Conservation (phyloP, 306 rosid genomes). For the Fagus sylvatica region DNA sequence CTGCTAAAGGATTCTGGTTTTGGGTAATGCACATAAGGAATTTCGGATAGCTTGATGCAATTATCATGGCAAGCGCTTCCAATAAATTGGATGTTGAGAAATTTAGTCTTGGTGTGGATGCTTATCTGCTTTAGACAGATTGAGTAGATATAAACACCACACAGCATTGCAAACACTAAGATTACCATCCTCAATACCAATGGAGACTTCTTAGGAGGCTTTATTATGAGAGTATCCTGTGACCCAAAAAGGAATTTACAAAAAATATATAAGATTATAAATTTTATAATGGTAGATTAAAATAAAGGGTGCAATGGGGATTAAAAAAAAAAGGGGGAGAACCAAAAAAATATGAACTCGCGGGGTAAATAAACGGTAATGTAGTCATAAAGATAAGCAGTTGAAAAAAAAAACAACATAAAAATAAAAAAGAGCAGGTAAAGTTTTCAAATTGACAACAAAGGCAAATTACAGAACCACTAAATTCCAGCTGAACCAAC, state of each 20-base stretch:
- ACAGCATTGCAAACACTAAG: conserved; percentile 63
- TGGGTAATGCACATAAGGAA: conserved; percentile 65
- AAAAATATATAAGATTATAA: conserved; percentile 3
- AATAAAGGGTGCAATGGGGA: conserved; percentile 3
- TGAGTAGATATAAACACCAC: conserved; percentile 66
- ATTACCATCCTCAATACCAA: conserved; percentile 60
- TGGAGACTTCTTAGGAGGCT: conserved; percentile 77
- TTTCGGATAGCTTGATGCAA: conserved; percentile 26
- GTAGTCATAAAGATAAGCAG: neutral
- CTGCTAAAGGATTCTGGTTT: conserved; percentile 81
- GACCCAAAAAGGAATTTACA: conserved; percentile 13
- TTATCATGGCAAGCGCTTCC: conserved; percentile 39
- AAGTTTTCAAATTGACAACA: neutral
- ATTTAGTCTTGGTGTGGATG: conserved; percentile 45
- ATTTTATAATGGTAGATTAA: neutral
- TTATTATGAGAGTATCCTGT: conserved; percentile 69
- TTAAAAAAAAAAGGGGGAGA: conserved; percentile 10
- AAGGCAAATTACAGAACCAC: conserved; percentile 1
- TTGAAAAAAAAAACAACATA: neutral
- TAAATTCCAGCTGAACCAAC: conserved; percentile 10
- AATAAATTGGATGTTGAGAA: conserved; percentile 42
- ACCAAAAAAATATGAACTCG: neutral
- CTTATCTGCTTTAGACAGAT: conserved; percentile 73
- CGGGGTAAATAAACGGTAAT: neutral
- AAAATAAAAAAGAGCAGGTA: neutral